Evolutionary conservation across 768 basidiomycete genomes (phyloP).

Genomic region (Obba rivulosa): DNA sequence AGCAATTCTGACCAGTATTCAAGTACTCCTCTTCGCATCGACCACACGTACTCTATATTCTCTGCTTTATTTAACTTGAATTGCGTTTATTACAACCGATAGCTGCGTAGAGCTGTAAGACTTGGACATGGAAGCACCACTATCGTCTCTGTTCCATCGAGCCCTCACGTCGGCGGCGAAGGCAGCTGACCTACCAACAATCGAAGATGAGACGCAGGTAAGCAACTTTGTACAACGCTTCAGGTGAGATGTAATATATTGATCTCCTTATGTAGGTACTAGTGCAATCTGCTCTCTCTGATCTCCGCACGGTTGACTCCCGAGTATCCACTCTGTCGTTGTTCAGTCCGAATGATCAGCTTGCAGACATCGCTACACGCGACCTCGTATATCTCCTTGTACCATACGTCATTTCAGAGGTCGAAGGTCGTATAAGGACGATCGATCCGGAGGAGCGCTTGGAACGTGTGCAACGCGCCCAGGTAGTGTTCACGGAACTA

Average conservation of each 20-base stretch:
- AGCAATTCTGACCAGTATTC: too few relatives aligned
- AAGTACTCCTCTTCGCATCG: too few relatives aligned
- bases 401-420: slow-evolving; percentile 62
- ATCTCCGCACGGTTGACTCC: slow-evolving; percentile 48
- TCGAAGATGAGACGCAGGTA: slow-evolving; percentile 43
- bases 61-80: too few relatives aligned
- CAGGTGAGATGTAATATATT: neutral
- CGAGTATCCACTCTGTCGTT: slow-evolving; percentile 58
- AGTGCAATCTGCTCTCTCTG: slow-evolving; percentile 46
- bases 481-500: slow-evolving; percentile 40
- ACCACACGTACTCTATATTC: too few relatives aligned
- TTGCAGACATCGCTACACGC: slow-evolving; percentile 77
- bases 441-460: slow-evolving; percentile 55
- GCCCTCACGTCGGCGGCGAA: slow-evolving; percentile 34
- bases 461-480: slow-evolving; percentile 44
- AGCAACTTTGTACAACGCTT: neutral
- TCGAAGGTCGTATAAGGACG: slow-evolving; percentile 54
- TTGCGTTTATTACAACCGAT: too few relatives aligned
- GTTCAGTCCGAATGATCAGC: slow-evolving; percentile 78
- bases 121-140: slow-evolving; percentile 11
- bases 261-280: slow-evolving; percentile 42
- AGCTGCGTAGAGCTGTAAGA: too few relatives aligned
- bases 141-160: slow-evolving; percentile 34
- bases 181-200: slow-evolving; percentile 35
- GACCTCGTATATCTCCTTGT: slow-evolving; percentile 74